Evolutionary conservation across 2,329 filamentous ascomycete species (phyloP).

Genomic region (Leptographium procerum): DNA sequence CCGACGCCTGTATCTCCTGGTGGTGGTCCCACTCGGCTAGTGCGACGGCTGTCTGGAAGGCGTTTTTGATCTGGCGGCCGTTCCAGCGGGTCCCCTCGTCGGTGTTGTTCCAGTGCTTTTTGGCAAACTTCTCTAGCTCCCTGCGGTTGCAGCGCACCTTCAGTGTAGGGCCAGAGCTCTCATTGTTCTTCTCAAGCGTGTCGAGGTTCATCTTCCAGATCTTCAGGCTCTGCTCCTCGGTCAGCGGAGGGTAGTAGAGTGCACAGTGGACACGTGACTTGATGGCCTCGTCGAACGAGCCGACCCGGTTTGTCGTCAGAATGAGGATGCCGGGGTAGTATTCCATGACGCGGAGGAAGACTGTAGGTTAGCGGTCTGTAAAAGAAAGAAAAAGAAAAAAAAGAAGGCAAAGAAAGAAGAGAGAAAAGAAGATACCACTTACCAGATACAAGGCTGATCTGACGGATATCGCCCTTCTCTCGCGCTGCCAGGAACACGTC

Average conservation of each 20-base stretch:
- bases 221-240: slow-evolving; percentile 6
- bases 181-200: slow-evolving; percentile 1
- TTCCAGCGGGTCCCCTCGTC: slow-evolving; percentile 16
- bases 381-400: not conserved
- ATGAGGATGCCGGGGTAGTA: slow-evolving; percentile 15
- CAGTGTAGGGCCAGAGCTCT: not conserved
- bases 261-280: slow-evolving; percentile 24
- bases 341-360: slow-evolving; percentile 16
- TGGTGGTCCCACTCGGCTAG: slow-evolving; percentile 13
- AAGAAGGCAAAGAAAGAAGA: slow-evolving; percentile 14
- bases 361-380: slow-evolving; percentile 21
- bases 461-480: slow-evolving; percentile 13
- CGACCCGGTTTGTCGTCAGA: slow-evolving; percentile 14
- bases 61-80: slow-evolving; percentile 22
- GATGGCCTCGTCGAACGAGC: slow-evolving; percentile 28
- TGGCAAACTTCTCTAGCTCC: not conserved
- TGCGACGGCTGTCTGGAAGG: slow-evolving; percentile 20
- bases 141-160: slow-evolving; percentile 4
- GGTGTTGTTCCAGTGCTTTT: not conserved
- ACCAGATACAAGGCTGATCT: slow-evolving; percentile 23
- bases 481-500: slow-evolving; percentile 16
- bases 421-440: slow-evolving; percentile 11
- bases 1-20: not conserved
- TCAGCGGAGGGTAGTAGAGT: slow-evolving; percentile 21
- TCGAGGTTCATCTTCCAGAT: slow-evolving; percentile 11